Percentiles rank a stretch among this genome's conserved stretches.
Conservation (phyloP, 2,329 filamentous ascomycete genomes). For the Pseudocercospora fuligena region DNA sequence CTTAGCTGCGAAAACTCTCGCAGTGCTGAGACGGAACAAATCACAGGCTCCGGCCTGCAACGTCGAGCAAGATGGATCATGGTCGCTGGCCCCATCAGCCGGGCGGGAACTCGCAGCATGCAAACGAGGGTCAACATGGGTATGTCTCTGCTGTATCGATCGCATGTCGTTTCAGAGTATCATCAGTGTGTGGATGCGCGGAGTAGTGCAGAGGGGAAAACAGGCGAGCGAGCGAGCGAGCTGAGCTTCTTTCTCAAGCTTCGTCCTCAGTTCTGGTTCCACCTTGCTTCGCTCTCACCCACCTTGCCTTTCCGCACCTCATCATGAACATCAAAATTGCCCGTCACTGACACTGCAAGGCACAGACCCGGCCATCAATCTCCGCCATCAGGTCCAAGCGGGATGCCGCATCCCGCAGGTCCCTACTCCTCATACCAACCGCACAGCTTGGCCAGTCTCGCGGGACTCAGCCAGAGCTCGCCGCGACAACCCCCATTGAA, state of each 20-base stretch:
- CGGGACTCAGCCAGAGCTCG: slow-evolving; percentile 51
- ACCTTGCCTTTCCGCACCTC: not conserved
- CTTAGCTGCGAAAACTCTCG: slow-evolving; percentile 16
- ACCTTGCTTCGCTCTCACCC: slow-evolving; percentile 5
- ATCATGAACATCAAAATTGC: slow-evolving; percentile 8
- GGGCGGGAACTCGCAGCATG: slow-evolving; percentile 33
- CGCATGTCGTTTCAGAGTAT: not conserved
- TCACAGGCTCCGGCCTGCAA: not conserved
- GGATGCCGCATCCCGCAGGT: slow-evolving; percentile 42
- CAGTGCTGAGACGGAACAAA: slow-evolving; percentile 17
- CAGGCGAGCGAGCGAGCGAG: not conserved
- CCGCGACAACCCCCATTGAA: slow-evolving; percentile 45
- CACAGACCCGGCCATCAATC: slow-evolving; percentile 38
- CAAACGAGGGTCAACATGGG: slow-evolving; percentile 21
- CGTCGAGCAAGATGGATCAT: slow-evolving; percentile 3
- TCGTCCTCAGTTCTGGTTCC: slow-evolving; percentile 1
- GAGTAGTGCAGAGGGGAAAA: not conserved
- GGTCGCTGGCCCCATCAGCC: slow-evolving; percentile 34
- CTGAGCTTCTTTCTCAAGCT: slow-evolving; percentile 6
- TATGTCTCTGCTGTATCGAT: slow-evolving; percentile 3
- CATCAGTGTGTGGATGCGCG: not conserved
- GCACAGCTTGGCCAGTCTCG: slow-evolving; percentile 52
- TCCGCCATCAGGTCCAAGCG: slow-evolving; percentile 37
- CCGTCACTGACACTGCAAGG: not conserved
- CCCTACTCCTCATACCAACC: slow-evolving; percentile 49